Percentiles rank a stretch among this genome's conserved stretches.
Evolutionary conservation across 495 filamentous ascomycete species (phyloP).

Genomic region (Xylaria telfairii): DNA sequence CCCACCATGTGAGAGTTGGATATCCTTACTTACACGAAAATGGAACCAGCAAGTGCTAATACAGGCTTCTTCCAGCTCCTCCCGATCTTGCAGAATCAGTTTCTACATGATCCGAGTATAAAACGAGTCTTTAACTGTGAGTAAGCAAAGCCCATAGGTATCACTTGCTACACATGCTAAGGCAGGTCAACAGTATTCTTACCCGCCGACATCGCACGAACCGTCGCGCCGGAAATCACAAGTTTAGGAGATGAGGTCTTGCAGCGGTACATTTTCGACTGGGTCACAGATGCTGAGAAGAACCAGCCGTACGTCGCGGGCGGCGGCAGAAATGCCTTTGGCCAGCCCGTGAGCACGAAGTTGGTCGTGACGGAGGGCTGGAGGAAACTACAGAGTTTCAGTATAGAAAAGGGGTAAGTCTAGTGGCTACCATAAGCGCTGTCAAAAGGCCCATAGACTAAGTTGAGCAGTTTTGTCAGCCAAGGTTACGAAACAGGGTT

Average conservation of each 20-base stretch:
- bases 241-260: constrained; percentile 56
- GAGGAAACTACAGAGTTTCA: constrained; percentile 60
- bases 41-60: constrained; percentile 54
- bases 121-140: constrained; percentile 50
- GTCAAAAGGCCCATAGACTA: neutral
- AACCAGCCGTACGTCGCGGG: constrained; percentile 62
- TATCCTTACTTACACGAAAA: constrained; percentile 11
- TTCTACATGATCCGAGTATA: constrained; percentile 52
- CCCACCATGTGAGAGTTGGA: neutral
- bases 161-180: constrained; percentile 4
- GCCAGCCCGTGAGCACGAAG: constrained; percentile 47
- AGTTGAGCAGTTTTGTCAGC: constrained; percentile 51
- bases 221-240: constrained; percentile 46
- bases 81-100: constrained; percentile 55
- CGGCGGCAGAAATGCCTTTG: constrained; percentile 56
- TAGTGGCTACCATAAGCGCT: neutral
- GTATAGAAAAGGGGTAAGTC: constrained; percentile 53
- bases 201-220: constrained; percentile 42
- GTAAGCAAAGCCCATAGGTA: neutral
- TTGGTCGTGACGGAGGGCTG: constrained; percentile 64
- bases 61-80: constrained; percentile 56
- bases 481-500: constrained; percentile 58
- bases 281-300: constrained; percentile 63
- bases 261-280: constrained; percentile 51
- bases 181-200: constrained; percentile 50